Conservation (phyloP, 2,329 filamentous ascomycete species). For the Fusarium praegraminearum region DNA sequence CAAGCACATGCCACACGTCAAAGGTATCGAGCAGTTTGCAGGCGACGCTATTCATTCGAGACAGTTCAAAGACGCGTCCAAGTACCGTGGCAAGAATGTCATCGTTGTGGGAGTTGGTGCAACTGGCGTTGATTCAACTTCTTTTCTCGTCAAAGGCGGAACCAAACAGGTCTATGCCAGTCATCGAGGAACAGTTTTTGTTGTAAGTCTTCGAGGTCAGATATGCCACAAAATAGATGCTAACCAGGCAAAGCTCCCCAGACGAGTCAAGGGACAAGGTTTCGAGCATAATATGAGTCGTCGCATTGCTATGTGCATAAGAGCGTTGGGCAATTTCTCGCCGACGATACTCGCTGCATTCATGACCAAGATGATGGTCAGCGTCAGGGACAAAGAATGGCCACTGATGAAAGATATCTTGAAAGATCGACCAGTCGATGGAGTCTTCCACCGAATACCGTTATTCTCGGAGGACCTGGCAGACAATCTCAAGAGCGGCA, state of each 20-base stretch:
- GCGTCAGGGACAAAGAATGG: conserved; percentile 37
- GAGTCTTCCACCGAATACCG: conserved; percentile 45
- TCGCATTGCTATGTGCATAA: conserved; percentile 42
- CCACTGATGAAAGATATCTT: conserved; percentile 34
- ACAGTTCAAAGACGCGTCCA: conserved; percentile 49
- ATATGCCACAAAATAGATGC: not conserved
- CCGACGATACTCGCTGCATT: conserved; percentile 25
- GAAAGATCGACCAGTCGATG: conserved; percentile 29
- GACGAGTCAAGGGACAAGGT: conserved; percentile 50
- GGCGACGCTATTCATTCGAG: conserved; percentile 57
- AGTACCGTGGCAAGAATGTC: conserved; percentile 58
- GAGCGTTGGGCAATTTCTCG: conserved; percentile 24
- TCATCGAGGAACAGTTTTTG: conserved; percentile 52
- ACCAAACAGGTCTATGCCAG: conserved; percentile 58
- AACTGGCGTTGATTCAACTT: conserved; percentile 49
- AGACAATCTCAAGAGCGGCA: conserved; percentile 45
- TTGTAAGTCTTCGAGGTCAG: conserved; percentile 33
- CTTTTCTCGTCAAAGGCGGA: conserved; percentile 48
- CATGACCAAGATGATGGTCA: conserved; percentile 37
- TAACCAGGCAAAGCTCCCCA: conserved; percentile 42
- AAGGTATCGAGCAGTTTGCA: conserved; percentile 54
- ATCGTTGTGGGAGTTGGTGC: conserved; percentile 60
- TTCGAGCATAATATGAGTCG: conserved; percentile 52
- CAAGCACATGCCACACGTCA: conserved; percentile 53
- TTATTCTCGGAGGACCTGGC: conserved; percentile 49